Percentiles rank a stretch among this genome's conserved stretches.
These are phyloP conservation scores for Serendipita vermifera DNA, from an alignment of 768 basidiomycete species.

Conservation along the genomic window DNA sequence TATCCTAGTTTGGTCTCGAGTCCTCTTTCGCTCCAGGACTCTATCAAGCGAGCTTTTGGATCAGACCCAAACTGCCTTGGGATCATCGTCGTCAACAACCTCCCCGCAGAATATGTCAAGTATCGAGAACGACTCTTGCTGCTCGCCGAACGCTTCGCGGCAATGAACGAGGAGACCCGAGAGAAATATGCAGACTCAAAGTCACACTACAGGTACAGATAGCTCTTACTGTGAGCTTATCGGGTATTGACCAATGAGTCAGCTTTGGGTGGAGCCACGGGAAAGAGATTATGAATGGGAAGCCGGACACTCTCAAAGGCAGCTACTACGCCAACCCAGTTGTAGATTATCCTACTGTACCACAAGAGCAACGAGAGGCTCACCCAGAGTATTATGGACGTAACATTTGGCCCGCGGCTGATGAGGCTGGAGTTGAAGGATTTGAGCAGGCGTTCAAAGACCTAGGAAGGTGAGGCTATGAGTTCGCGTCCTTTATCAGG, in stretches of 20 bases:
- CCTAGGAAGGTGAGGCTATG: constrained; percentile 45
- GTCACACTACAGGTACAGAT: constrained; percentile 59
- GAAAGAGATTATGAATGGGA: constrained; percentile 97
- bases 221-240: not conserved
- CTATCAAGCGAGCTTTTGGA: constrained; percentile 69
- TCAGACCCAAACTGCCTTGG: constrained; percentile 64
- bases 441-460: constrained; percentile 85
- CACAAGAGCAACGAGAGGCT: constrained; percentile 36
- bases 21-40: constrained; percentile 38
- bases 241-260: too few species aligned
- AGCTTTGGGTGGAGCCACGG: constrained; percentile 98
- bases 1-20: constrained; percentile 44
- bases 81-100: constrained; percentile 67
- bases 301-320: constrained; percentile 78
- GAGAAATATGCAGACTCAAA: constrained; percentile 64
- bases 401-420: constrained; percentile 67
- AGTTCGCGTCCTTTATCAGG: constrained; percentile 9
- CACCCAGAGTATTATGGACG: constrained; percentile 77
- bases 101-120: constrained; percentile 50
- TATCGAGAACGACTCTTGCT: constrained; percentile 63
- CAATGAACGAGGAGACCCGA: constrained; percentile 47
- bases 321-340: constrained; percentile 88
- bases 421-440: constrained; percentile 49
- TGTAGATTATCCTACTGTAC: constrained; percentile 50
- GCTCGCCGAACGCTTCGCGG: constrained; percentile 63